Conservation (phyloP, 208 protist species). For the Crithidia expoeki region DNA sequence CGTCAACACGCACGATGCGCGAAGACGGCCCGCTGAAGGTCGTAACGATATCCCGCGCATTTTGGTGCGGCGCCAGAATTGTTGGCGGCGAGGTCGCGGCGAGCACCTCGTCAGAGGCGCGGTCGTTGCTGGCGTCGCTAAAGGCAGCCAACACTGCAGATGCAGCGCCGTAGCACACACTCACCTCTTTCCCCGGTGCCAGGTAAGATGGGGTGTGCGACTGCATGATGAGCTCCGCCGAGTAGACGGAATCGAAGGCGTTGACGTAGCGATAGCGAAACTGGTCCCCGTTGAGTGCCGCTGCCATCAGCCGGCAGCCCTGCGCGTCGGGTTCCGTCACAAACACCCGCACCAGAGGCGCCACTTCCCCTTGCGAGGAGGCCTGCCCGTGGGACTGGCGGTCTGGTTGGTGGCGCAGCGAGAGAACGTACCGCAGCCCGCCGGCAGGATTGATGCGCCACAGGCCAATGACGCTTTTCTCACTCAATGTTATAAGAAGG, state of each 20-base stretch:
- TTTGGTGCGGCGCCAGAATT: constrained; percentile 69
- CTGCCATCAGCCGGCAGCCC: constrained; percentile 69
- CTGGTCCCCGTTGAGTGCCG: constrained; percentile 78
- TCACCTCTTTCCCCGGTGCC: constrained; percentile 47
- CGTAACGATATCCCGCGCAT: constrained; percentile 68
- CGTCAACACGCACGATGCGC: constrained; percentile 75
- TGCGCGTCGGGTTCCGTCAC: constrained; percentile 67
- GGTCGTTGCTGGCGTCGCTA: constrained; percentile 39
- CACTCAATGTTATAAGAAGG: constrained; percentile 75
- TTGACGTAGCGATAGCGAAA: constrained; percentile 82
- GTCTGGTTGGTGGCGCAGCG: constrained; percentile 48
- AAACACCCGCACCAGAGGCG: constrained; percentile 66
- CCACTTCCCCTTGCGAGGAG: constrained; percentile 6
- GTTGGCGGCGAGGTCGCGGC: constrained; percentile 60
- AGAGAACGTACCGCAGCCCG: constrained; percentile 41
- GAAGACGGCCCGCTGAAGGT: constrained; percentile 57
- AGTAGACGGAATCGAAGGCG: constrained; percentile 39
- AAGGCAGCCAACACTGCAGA: constrained; percentile 51
- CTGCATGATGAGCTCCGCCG: constrained; percentile 55
- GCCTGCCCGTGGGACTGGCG: constrained; percentile 23
- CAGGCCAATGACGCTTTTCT: constrained; percentile 61
- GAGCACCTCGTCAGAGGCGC: constrained; percentile 54
- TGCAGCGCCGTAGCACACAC: constrained; percentile 71
- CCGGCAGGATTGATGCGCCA: constrained; percentile 70
- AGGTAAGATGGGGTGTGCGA: constrained; percentile 59